These are phyloP conservation scores for Ministeria vibrans DNA, from an alignment of 78 protist species.

Conservation along the genomic window DNA sequence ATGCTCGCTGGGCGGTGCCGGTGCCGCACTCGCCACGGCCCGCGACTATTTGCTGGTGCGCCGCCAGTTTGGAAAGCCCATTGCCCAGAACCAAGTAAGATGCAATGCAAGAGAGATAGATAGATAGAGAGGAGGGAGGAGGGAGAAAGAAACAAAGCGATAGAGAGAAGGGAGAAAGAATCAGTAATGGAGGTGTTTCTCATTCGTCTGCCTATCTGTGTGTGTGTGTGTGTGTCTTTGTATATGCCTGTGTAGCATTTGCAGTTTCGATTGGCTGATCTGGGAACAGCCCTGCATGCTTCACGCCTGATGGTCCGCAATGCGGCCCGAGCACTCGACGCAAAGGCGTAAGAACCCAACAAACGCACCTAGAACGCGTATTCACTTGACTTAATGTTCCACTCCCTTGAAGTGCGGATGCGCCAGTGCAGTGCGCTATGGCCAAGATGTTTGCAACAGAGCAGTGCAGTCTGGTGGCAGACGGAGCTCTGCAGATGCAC, in stretches of 20 bases:
- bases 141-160: too few species aligned
- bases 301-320: constrained; percentile 66
- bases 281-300: constrained; percentile 67
- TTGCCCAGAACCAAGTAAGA: too few species aligned
- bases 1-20: constrained; percentile 77
- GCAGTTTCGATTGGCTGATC: constrained; percentile 80
- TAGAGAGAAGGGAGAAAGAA: too few species aligned
- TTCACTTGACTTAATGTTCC: not conserved
- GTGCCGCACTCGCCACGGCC: constrained; percentile 46
- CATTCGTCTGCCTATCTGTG: too few species aligned
- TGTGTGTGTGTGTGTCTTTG: too few species aligned
- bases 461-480: constrained; percentile 20
- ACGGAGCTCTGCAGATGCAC: constrained; percentile 67
- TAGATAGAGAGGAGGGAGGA: too few species aligned
- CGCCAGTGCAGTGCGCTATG: constrained; percentile 75
- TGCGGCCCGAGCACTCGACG: constrained; percentile 46
- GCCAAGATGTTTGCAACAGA: constrained; percentile 83
- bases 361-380: not conserved
- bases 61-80: constrained; percentile 63
- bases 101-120: too few species aligned
- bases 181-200: too few species aligned
- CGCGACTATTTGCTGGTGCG: constrained; percentile 55
- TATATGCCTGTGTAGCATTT: constrained; percentile 52
- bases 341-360: not conserved
- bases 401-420: not conserved